Percentiles rank a stretch among this genome's conserved stretches.
Conservation (phyloP, 495 filamentous ascomycete species). For the Neurospora sp. region DNA sequence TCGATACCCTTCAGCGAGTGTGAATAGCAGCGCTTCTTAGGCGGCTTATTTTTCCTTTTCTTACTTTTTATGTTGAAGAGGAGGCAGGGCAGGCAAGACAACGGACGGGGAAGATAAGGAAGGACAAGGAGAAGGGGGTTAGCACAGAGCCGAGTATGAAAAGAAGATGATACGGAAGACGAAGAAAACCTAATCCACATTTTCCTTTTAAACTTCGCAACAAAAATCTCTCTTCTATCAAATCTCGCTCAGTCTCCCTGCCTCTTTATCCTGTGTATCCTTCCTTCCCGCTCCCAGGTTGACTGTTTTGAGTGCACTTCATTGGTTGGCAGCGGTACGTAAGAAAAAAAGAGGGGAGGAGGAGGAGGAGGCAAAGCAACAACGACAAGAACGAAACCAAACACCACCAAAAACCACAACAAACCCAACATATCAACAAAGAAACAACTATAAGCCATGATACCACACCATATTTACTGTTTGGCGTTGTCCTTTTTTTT, state of each 20-base stretch:
- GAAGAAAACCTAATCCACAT: not conserved
- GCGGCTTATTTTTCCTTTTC: not conserved
- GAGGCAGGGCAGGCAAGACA: not conserved
- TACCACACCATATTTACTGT: conserved; percentile 26
- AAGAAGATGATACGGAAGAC: not conserved
- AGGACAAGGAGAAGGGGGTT: not conserved
- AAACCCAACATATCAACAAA: not conserved
- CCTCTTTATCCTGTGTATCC: not conserved
- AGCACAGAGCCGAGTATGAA: not conserved
- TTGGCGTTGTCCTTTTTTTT: conserved; percentile 10
- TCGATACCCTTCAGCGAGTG: not conserved
- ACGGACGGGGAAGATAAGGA: not conserved
- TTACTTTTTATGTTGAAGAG: not conserved
- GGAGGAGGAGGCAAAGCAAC: not conserved
- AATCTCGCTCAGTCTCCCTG: not conserved
- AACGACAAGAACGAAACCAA: not conserved
- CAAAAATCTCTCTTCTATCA: not conserved
- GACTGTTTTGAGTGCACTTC: not conserved
- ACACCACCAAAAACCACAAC: not conserved
- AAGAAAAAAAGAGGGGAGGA: not conserved
- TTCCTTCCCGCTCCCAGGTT: not conserved
- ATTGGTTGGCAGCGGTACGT: not conserved
- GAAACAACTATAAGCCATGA: conserved; percentile 14
- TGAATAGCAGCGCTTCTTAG: not conserved
- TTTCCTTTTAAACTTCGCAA: not conserved